Conservation (phyloP, 139 green algal genomes). For the Pedinophyceae sp. region DNA sequence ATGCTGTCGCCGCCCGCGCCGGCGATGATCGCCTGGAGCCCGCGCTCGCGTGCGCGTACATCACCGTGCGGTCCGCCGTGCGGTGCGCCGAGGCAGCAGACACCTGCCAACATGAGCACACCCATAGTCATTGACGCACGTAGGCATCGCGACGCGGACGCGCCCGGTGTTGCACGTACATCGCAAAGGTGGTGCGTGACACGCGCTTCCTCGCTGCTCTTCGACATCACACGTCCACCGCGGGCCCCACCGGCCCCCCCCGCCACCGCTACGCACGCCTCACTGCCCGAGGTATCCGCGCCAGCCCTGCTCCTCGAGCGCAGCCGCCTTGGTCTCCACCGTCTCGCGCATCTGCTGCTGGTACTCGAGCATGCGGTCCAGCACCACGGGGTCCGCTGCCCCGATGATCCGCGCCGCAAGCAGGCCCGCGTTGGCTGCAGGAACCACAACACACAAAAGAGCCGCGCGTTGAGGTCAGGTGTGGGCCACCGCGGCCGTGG, state of each 20-base stretch:
- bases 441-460: not conserved
- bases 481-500: too few relatives aligned
- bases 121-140: too few relatives aligned
- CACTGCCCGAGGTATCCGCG: too few relatives aligned
- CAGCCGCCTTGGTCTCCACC: not conserved
- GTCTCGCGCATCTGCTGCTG: conserved; percentile 30
- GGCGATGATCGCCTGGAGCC: conserved; percentile 73
- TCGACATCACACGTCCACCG: too few relatives aligned
- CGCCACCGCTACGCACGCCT: too few relatives aligned
- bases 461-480: not conserved
- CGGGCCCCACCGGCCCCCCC: too few relatives aligned
- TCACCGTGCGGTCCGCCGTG: conserved; percentile 84
- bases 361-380: conserved; percentile 44
- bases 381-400: conserved; percentile 28
- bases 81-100: conserved; percentile 87
- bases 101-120: conserved; percentile 55
- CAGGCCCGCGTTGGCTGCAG: conserved; percentile 80
- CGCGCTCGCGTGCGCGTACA: conserved; percentile 58
- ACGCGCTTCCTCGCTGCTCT: too few relatives aligned
- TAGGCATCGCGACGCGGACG: too few relatives aligned
- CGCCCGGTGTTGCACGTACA: too few relatives aligned
- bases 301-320: not conserved
- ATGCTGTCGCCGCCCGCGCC: conserved; percentile 85
- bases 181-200: too few relatives aligned
- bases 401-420: conserved; percentile 78